Evolutionary conservation across 1,284 basidiomycete genomes (phyloP).

Genomic region (Melampsora americana): DNA sequence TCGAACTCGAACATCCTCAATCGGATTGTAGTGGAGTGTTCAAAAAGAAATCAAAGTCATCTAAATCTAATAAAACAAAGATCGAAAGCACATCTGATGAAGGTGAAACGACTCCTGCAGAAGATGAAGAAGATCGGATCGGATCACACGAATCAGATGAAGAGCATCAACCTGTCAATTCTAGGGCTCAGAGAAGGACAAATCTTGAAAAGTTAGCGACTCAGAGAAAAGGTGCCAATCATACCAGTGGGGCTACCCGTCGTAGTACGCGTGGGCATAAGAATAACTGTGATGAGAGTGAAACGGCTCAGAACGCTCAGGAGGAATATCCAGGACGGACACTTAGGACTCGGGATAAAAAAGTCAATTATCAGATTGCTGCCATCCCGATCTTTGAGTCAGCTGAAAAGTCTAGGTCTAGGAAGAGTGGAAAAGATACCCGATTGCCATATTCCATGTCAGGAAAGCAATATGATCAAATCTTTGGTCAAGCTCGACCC

Average conservation of each 20-base stretch:
- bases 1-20: neutral
- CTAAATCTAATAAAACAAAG: neutral
- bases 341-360: conserved; percentile 37
- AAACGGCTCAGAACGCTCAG: conserved; percentile 18
- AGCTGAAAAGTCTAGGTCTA: conserved; percentile 47
- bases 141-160: conserved; percentile 3
- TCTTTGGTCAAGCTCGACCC: conserved; percentile 64
- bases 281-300: neutral
- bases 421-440: conserved; percentile 54
- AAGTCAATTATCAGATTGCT: conserved; percentile 55
- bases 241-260: conserved; percentile 30
- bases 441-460: conserved; percentile 70
- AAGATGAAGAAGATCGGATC: conserved; percentile 23
- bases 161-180: conserved; percentile 4
- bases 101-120: conserved; percentile 5
- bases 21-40: neutral
- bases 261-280: conserved; percentile 4
- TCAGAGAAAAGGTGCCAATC: conserved; percentile 22
- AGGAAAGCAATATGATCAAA: conserved; percentile 68
- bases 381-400: conserved; percentile 50
- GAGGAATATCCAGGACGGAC: conserved; percentile 35
- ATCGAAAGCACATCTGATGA: neutral
- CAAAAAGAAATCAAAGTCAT: neutral
- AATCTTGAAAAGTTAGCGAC: conserved; percentile 33
- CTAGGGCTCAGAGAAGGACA: neutral